Evolutionary conservation across 331 rosid genomes (phyloP), one percentile per base, ranked within the genome.

Genomic region (Ulmus americana): DNA sequence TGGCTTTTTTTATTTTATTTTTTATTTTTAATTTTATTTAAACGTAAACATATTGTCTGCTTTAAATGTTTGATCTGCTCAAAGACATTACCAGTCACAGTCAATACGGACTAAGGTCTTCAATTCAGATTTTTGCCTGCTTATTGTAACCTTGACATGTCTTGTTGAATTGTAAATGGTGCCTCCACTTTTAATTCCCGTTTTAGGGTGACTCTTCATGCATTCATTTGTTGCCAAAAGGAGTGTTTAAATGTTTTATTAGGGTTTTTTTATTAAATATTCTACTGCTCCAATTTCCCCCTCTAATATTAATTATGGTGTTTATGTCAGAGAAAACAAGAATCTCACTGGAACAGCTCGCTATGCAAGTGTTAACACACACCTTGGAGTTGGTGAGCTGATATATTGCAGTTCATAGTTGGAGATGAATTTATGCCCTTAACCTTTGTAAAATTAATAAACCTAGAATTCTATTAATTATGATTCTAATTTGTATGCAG

Each of bases 311-410:
- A 55, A 60, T 38, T 45, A 39, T 59, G 45, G 28, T 54, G 15
- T 65, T 45, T 74, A 56, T 80, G 53, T 60, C 90, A 94, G 99
- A 75, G 99, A 94, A 87, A 90, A 94, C 85, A 94, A 94, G 85
- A 94, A 94, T 83, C 96, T 94, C 66, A 94, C 99, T 1, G 99
- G 99, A 76, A 94, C 99, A 61, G 99, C 99, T 69, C 99, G 99
- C 53, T 94, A 94, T 87, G 99, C 99, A 67, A 94, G 99, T 90
- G 96, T 94, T 75, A 90, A 90, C 75, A 94, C 99, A 57, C 99
- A 94, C 82, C 88, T 90, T 61, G 99, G 99, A 67, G 90, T 94
- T 79, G 99, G 99, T 94, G 77, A 85, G 96, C 55, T 56, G 53
- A 57, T 53, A 47, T 73, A 43, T 49, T 57, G 72, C 45, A 65